Conservation (phyloP, 345 rosid species). For the Populus pruinosa region DNA sequence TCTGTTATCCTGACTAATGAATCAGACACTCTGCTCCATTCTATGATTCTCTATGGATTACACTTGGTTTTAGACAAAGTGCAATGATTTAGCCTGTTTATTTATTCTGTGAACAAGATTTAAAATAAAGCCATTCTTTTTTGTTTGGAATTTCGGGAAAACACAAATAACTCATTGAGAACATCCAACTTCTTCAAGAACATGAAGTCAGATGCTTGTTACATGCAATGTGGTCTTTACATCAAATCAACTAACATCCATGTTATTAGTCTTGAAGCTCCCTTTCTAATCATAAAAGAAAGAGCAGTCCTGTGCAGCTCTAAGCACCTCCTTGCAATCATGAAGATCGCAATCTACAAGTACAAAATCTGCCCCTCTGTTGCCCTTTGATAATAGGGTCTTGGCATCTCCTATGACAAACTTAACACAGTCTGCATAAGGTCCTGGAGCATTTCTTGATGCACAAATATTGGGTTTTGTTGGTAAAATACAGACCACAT, state of each 20-base stretch:
- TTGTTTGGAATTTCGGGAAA: not conserved
- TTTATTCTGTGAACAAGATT: too few species aligned
- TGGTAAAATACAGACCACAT: slow-evolving; percentile 31
- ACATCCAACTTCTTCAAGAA: slow-evolving; percentile 2
- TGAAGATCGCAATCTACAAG: slow-evolving; percentile 39
- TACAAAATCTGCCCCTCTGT: slow-evolving; percentile 39
- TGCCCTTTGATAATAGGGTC: slow-evolving; percentile 22
- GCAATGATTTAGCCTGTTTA: not conserved
- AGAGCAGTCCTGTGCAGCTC: slow-evolving; percentile 22
- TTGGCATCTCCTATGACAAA: slow-evolving; percentile 37
- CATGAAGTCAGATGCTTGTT: not conserved
- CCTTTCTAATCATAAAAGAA: not conserved
- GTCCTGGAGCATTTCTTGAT: slow-evolving; percentile 20
- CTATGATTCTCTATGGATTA: not conserved
- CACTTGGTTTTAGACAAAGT: not conserved
- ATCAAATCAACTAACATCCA: not conserved
- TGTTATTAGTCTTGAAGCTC: too few species aligned
- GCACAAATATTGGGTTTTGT: not conserved
- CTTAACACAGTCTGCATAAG: slow-evolving; percentile 20
- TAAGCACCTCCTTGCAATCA: slow-evolving; percentile 16
- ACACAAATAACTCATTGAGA: not conserved
- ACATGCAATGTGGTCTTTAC: not conserved
- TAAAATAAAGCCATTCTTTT: not conserved
- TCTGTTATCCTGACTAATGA: not conserved
- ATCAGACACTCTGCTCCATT: not conserved